phyloP scores from a whole-genome alignment of 164 flowering plant genomes.

The Annona squamosa region DNA sequence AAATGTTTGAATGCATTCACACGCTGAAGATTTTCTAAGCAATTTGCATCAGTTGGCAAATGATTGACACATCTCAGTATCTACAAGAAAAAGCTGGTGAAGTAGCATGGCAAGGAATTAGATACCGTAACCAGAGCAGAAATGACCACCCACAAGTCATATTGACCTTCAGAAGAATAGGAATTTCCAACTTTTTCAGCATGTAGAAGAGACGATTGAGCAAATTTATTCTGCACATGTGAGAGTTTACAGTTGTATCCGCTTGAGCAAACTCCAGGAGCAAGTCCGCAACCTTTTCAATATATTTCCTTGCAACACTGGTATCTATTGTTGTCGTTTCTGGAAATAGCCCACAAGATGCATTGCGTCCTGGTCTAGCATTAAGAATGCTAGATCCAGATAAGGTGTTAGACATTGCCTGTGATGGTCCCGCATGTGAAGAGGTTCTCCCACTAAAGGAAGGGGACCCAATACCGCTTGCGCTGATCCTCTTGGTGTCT shows the following conservation, averaged over 20 bases:
- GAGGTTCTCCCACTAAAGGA: slow-evolving; percentile 55
- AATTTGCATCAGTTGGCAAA: slow-evolving; percentile 91
- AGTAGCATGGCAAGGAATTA: slow-evolving; percentile 4
- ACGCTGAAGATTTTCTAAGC: slow-evolving; percentile 92
- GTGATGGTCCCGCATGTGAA: slow-evolving; percentile 77
- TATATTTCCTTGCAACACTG: slow-evolving; percentile 88
- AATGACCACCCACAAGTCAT: not conserved
- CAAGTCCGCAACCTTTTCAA: slow-evolving; percentile 93
- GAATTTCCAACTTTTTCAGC: slow-evolving; percentile 82
- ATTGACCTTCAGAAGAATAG: slow-evolving; percentile 82
- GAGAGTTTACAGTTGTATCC: slow-evolving; percentile 80
- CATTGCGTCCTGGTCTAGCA: slow-evolving; percentile 92
- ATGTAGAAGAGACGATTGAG: slow-evolving; percentile 94
- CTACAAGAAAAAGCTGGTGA: slow-evolving; percentile 26
- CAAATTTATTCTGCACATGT: slow-evolving; percentile 92
- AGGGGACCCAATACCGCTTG: slow-evolving; percentile 7
- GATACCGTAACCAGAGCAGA: not conserved
- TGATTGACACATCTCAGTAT: slow-evolving; percentile 80
- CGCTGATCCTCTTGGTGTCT: slow-evolving; percentile 45
- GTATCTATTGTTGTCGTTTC: slow-evolving; percentile 85
- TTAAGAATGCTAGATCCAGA: slow-evolving; percentile 97
- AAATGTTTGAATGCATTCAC: slow-evolving; percentile 93
- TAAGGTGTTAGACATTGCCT: slow-evolving; percentile 84
- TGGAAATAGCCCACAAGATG: slow-evolving; percentile 89
- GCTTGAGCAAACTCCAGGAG: slow-evolving; percentile 87